A percentile compares a stretch with the other conserved stretches of the same genome.
Evolutionary conservation across 2,329 filamentous ascomycete species (phyloP).

Genomic region (Camillea tinctor): DNA sequence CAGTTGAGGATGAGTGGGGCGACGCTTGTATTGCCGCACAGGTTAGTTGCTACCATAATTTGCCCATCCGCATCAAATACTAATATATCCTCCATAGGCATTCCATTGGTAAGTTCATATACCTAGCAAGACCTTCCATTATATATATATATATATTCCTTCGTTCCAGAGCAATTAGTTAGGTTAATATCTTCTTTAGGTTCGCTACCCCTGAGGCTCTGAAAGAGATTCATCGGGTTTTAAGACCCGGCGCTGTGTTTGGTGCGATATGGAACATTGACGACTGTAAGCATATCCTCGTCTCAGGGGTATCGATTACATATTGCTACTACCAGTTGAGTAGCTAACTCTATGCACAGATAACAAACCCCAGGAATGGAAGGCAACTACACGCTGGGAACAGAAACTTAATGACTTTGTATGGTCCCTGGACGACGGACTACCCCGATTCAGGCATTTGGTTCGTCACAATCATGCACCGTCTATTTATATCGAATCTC

Average conservation of each 20-base stretch:
- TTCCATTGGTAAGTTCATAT: slow-evolving; percentile 49
- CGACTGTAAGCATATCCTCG: slow-evolving; percentile 51
- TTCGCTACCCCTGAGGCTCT: slow-evolving; percentile 65
- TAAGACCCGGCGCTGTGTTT: slow-evolving; percentile 59
- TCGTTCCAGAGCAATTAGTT: slow-evolving; percentile 1
- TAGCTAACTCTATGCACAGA: slow-evolving; percentile 43
- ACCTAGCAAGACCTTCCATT: no score
- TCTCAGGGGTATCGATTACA: background rate
- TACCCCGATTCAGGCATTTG: slow-evolving; percentile 63
- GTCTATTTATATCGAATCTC: background rate
- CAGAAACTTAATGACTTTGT: slow-evolving; percentile 59
- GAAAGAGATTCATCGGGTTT: slow-evolving; percentile 63
- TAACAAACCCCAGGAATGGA: slow-evolving; percentile 60
- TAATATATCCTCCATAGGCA: slow-evolving; percentile 25
- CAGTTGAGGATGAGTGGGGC: slow-evolving; percentile 55
- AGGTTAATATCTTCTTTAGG: slow-evolving; percentile 41
- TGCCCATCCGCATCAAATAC: slow-evolving; percentile 5
- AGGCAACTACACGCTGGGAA: slow-evolving; percentile 60
- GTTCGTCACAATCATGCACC: slow-evolving; percentile 21
- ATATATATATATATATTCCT: background rate
- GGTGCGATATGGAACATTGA: slow-evolving; percentile 75
- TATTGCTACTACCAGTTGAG: background rate
- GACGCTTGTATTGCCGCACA: slow-evolving; percentile 68
- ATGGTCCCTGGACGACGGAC: slow-evolving; percentile 53
- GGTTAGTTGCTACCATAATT: slow-evolving; percentile 39